Percentiles rank a stretch among this genome's conserved stretches.
Evolutionary conservation across 768 basidiomycete species (phyloP).

Genomic region (Psilocybe sp.): DNA sequence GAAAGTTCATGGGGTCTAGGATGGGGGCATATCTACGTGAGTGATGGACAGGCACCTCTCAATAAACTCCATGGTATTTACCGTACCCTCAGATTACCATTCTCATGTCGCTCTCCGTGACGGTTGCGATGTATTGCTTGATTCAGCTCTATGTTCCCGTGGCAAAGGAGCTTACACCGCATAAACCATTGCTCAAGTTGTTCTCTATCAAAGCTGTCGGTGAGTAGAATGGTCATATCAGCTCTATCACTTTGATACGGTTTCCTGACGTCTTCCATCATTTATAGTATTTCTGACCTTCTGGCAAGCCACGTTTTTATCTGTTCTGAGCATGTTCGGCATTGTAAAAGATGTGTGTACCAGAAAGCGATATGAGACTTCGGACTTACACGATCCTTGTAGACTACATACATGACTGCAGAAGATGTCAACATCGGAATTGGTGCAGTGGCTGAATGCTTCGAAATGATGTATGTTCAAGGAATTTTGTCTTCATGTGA

Average conservation of each 20-base stretch:
- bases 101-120: conserved; percentile 67
- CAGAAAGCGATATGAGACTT: not conserved
- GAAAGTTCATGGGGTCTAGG: conserved; percentile 65
- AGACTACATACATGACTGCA: conserved; percentile 71
- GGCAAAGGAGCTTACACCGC: conserved; percentile 48
- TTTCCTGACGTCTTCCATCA: not conserved
- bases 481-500: not conserved
- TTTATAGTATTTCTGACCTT: conserved; percentile 66
- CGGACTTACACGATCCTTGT: not conserved
- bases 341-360: conserved; percentile 58
- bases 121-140: conserved; percentile 76
- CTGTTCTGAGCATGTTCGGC: conserved; percentile 52
- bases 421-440: conserved; percentile 73
- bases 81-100: conserved; percentile 43
- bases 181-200: conserved; percentile 63
- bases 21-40: conserved; percentile 69
- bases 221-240: conserved; percentile 22
- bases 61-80: not conserved
- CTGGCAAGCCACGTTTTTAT: conserved; percentile 69
- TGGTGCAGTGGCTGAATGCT: conserved; percentile 62
- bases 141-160: conserved; percentile 68
- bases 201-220: conserved; percentile 74
- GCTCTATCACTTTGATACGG: not conserved
- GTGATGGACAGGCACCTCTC: conserved; percentile 14
- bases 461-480: conserved; percentile 68